These are phyloP conservation scores for Fraxinus excelsior DNA, from an alignment of 257 asterid species.

Conservation along the genomic window DNA sequence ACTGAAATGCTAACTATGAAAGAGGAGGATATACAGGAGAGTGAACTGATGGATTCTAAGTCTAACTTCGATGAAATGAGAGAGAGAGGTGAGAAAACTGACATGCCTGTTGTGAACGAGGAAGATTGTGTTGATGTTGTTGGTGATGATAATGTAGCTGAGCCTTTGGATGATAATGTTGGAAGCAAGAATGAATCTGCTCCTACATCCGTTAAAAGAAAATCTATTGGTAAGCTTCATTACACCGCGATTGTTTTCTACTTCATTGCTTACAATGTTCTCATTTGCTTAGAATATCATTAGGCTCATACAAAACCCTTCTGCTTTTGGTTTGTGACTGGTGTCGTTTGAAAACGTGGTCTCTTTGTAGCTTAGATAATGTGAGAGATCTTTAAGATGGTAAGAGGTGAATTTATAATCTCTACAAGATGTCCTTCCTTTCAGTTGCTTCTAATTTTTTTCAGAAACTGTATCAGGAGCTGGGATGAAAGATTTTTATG, in stretches of 20 bases:
- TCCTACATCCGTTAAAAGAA: conserved; percentile 56
- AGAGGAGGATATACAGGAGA: not conserved
- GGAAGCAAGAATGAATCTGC: conserved; percentile 41
- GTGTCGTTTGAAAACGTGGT: not conserved
- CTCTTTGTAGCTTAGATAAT: not conserved
- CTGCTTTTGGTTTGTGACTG: not conserved
- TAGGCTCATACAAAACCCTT: not conserved
- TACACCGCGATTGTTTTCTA: conserved; percentile 1
- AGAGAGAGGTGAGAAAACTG: conserved; percentile 40
- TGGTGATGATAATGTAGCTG: conserved; percentile 49
- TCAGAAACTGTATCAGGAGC: not conserved
- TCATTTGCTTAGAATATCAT: conserved; percentile 2
- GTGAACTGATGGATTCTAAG: not conserved
- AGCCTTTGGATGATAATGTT: conserved; percentile 30
- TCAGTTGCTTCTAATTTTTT: not conserved
- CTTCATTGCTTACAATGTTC: not conserved
- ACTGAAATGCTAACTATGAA: conserved; percentile 19
- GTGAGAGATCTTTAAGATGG: not conserved
- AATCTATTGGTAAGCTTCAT: conserved; percentile 53
- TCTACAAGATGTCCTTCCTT: conserved; percentile 8
- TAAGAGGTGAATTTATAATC: not conserved
- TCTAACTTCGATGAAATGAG: conserved; percentile 26
- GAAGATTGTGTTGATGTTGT: conserved; percentile 58
- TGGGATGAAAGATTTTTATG: not conserved
- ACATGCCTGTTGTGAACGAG: conserved; percentile 34